Percentiles rank a stretch among this genome's conserved stretches.
Conservation (phyloP, 148 eudicot genomes). For the Chenopodium quinoa region DNA sequence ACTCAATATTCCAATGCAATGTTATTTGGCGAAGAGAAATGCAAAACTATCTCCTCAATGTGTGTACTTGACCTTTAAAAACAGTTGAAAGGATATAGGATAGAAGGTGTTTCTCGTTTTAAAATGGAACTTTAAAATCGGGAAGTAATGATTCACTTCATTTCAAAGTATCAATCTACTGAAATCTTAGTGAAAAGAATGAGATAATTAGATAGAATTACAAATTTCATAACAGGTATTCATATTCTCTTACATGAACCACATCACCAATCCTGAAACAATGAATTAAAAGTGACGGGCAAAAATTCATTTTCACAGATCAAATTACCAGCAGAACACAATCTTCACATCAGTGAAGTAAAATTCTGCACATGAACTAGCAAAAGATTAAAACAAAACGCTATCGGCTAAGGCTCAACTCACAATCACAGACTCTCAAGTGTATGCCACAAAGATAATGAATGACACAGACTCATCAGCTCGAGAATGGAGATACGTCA, state of each 20-base stretch:
- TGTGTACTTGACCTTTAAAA: too few relatives aligned
- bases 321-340: constrained; percentile 14
- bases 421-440: constrained; percentile 4
- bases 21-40: too few relatives aligned
- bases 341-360: constrained; percentile 17
- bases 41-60: too few relatives aligned
- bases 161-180: background rate
- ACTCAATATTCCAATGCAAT: too few relatives aligned
- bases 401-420: constrained; percentile 6
- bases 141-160: background rate
- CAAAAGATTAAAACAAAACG: constrained; percentile 5
- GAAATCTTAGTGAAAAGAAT: background rate
- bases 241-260: constrained; percentile 12
- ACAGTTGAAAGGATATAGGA: too few relatives aligned
- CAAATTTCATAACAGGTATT: constrained; percentile 8
- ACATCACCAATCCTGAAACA: constrained; percentile 6
- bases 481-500: background rate
- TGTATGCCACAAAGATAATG: constrained; percentile 15
- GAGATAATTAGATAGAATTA: background rate
- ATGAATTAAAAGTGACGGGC: constrained; percentile 16
- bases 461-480: constrained; percentile 8
- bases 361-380: constrained; percentile 22
- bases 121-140: too few relatives aligned
- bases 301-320: constrained; percentile 14
- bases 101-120: too few relatives aligned